Percentiles rank a stretch among this genome's conserved stretches.
phyloP scores from a whole-genome alignment of 2,329 filamentous ascomycete genomes.

The Verticillium nubilum region DNA sequence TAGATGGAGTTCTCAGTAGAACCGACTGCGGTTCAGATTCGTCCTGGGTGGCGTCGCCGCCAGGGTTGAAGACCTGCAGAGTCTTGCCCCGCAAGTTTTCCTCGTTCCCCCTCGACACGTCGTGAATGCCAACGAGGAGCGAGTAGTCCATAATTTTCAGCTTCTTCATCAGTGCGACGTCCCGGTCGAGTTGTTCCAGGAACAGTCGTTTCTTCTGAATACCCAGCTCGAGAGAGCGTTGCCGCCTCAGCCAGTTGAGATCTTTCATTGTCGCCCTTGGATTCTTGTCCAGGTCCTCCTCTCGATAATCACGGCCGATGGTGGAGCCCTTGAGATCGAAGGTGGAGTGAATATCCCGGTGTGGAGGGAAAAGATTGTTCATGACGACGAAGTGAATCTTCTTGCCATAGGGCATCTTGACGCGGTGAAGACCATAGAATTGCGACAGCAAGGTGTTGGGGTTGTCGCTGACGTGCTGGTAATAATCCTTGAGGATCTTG shows the following conservation, averaged over 20 bases:
- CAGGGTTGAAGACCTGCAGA: constrained; percentile 88
- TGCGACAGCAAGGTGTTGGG: constrained; percentile 96
- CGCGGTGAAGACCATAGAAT: constrained; percentile 93
- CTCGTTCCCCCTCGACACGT: constrained; percentile 84
- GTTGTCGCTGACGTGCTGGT: constrained; percentile 85
- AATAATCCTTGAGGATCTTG: constrained; percentile 85
- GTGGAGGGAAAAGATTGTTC: constrained; percentile 98
- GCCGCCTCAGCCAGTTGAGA: constrained; percentile 87
- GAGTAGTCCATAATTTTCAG: constrained; percentile 99
- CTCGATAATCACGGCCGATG: constrained; percentile 83
- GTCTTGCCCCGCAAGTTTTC: constrained; percentile 90
- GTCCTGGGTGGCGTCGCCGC: constrained; percentile 58
- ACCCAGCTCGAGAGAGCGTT: constrained; percentile 82
- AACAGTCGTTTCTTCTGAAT: constrained; percentile 84
- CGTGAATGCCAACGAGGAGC: constrained; percentile 88
- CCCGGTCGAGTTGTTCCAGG: constrained; percentile 79
- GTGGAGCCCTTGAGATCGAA: constrained; percentile 98
- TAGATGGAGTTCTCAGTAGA: constrained; percentile 85
- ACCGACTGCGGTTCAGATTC: constrained; percentile 55
- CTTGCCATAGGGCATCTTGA: constrained; percentile 96
- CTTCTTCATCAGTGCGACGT: constrained; percentile 80
- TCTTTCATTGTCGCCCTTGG: constrained; percentile 93
- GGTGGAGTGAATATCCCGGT: constrained; percentile 93
- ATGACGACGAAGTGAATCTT: constrained; percentile 99
- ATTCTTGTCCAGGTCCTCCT: constrained; percentile 82